Evolutionary conservation across 2,329 filamentous ascomycete genomes (phyloP).

Genomic region (Colletotrichum shisoi): DNA sequence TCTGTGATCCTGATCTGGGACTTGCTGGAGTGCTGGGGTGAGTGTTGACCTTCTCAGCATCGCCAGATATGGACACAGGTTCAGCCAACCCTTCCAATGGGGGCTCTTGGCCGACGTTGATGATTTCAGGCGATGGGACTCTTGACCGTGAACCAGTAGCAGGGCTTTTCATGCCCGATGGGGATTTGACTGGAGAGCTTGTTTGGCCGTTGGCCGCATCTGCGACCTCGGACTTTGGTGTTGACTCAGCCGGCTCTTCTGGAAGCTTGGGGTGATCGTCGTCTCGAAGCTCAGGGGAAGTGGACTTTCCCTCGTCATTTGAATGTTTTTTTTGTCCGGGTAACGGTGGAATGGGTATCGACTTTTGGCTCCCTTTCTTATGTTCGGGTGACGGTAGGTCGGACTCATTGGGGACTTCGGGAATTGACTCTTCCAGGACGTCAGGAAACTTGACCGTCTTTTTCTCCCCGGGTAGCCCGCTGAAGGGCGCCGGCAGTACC

Average conservation of each 20-base stretch:
- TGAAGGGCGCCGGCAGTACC: neutral
- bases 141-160: neutral
- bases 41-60: neutral
- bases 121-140: neutral
- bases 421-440: neutral
- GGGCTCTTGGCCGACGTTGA: neutral
- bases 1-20: neutral
- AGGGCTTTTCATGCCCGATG: neutral
- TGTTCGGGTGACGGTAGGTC: neutral
- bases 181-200: neutral
- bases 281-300: neutral
- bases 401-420: neutral
- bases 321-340: neutral
- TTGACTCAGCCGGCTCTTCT: neutral
- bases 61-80: neutral
- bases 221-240: neutral
- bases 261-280: neutral
- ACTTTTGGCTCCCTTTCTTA: neutral
- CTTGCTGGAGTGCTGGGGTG: neutral
- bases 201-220: neutral
- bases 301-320: neutral
- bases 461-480: neutral
- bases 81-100: neutral
- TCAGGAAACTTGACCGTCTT: conserved; percentile 4
- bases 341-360: neutral